Conservation (phyloP, 495 filamentous ascomycete genomes). For the Neurospora sp. region DNA sequence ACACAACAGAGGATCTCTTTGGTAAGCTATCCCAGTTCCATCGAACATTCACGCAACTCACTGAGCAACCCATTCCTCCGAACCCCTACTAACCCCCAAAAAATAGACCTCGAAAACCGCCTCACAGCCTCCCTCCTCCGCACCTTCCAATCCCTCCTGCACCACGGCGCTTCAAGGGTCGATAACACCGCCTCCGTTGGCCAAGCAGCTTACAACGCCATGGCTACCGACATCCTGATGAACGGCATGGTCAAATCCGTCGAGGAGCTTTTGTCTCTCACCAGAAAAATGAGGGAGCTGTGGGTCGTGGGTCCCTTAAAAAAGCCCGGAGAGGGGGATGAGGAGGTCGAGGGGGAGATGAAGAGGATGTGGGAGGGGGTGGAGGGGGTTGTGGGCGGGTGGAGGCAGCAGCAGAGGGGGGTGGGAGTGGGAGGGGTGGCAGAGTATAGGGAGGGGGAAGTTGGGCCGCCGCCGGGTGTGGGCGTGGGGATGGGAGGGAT, state of each 20-base stretch:
- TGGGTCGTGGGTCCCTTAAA: constrained; percentile 33
- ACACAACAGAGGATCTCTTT: neutral
- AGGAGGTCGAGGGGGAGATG: constrained; percentile 18
- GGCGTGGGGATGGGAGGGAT: no score
- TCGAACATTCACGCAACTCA: no score
- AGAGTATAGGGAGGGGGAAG: neutral
- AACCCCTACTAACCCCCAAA: no score
- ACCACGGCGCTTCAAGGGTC: constrained; percentile 19
- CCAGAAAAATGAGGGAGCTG: constrained; percentile 30
- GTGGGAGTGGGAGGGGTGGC: neutral
- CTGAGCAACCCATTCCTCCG: no score
- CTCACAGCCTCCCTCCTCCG: constrained; percentile 30
- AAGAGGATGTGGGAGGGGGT: constrained; percentile 8
- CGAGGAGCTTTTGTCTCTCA: constrained; percentile 29
- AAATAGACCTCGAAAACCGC: constrained; percentile 17
- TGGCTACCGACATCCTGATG: constrained; percentile 27
- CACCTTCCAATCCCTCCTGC: constrained; percentile 24
- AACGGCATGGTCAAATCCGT: constrained; percentile 22
- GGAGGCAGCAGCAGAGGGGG: neutral
- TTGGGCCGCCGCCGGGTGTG: neutral
- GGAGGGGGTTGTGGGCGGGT: neutral
- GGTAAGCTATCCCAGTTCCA: no score
- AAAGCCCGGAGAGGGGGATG: constrained; percentile 23
- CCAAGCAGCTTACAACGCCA: constrained; percentile 24
- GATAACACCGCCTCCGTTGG: constrained; percentile 19